These are phyloP conservation scores for Collariella sp. DNA, from an alignment of 495 filamentous ascomycete species.

Conservation along the genomic window DNA sequence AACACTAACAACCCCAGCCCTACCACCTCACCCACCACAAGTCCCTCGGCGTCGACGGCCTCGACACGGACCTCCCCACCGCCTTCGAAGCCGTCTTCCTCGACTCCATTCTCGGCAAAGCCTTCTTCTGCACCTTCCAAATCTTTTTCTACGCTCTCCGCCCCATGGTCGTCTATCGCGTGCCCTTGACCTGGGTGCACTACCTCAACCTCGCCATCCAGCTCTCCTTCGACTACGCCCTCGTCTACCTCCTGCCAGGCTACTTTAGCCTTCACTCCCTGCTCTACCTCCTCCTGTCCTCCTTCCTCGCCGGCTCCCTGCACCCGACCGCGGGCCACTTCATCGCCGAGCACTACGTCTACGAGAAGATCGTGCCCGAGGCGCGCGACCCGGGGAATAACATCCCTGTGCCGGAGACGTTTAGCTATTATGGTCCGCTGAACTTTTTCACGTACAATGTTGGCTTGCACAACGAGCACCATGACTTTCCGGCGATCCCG, in stretches of 20 bases:
- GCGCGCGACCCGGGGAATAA: slow-evolving; percentile 52
- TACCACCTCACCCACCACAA: slow-evolving; percentile 99
- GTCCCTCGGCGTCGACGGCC: slow-evolving; percentile 89
- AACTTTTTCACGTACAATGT: slow-evolving; percentile 96
- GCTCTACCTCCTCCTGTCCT: slow-evolving; percentile 72
- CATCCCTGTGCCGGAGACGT: slow-evolving; percentile 80
- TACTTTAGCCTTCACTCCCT: slow-evolving; percentile 51
- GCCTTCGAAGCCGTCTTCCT: slow-evolving; percentile 86
- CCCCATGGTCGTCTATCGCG: slow-evolving; percentile 86
- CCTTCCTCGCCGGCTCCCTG: slow-evolving; percentile 86
- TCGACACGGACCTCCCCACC: slow-evolving; percentile 95
- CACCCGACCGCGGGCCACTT: slow-evolving; percentile 97
- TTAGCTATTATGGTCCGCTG: slow-evolving; percentile 88
- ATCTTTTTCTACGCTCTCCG: slow-evolving; percentile 99
- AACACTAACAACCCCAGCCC: slow-evolving; percentile 42
- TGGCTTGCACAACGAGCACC: slow-evolving; percentile 95
- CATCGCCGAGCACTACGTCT: slow-evolving; percentile 99
- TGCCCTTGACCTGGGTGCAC: slow-evolving; percentile 83
- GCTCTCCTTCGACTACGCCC: slow-evolving; percentile 62
- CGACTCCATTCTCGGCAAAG: slow-evolving; percentile 92
- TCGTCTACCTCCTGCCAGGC: slow-evolving; percentile 42
- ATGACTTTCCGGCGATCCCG: slow-evolving; percentile 94
- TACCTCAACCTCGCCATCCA: slow-evolving; percentile 69
- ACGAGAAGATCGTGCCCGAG: slow-evolving; percentile 54
- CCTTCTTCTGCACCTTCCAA: slow-evolving; percentile 99